A percentile compares a stretch with the other conserved stretches of the same genome.
Conservation (phyloP, 2,329 filamentous ascomycete genomes). For the Nothophoma quercina region DNA sequence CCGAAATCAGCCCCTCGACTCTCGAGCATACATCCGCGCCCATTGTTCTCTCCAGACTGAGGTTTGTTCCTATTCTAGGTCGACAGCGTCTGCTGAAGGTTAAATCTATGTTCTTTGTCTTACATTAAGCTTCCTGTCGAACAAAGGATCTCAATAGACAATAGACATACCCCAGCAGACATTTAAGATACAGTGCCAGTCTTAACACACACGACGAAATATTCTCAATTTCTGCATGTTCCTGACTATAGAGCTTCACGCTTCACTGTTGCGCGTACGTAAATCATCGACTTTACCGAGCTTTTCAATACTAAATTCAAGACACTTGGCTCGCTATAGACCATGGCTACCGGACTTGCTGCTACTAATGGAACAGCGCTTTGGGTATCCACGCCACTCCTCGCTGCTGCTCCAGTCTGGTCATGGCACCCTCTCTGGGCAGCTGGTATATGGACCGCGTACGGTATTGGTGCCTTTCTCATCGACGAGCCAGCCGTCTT, state of each 20-base stretch:
- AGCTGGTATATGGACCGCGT: slow-evolving; percentile 5
- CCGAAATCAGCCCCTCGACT: too few species aligned
- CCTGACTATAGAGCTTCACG: not conserved
- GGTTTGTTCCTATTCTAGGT: not conserved
- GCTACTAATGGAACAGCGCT: not conserved
- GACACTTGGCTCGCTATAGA: too few species aligned
- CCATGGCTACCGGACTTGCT: not conserved
- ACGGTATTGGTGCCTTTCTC: not conserved
- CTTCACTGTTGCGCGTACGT: not conserved
- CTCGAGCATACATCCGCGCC: too few species aligned
- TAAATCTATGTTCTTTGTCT: not conserved
- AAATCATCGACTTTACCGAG: not conserved
- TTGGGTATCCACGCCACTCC: not conserved
- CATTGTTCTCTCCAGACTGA: not conserved
- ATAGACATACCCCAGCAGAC: too few species aligned
- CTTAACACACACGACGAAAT: too few species aligned
- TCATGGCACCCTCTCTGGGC: slow-evolving; percentile 3
- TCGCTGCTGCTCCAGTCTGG: slow-evolving; percentile 4
- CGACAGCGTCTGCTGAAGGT: too few species aligned
- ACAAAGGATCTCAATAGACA: not conserved
- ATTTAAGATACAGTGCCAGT: too few species aligned
- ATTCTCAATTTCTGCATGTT: too few species aligned
- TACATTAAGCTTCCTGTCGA: not conserved
- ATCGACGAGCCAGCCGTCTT: too few species aligned
- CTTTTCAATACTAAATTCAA: too few species aligned